Percentiles rank a stretch among this genome's conserved stretches.
Conservation (phyloP, 1,284 basidiomycete genomes). For the Papiliotrema laurentii region DNA sequence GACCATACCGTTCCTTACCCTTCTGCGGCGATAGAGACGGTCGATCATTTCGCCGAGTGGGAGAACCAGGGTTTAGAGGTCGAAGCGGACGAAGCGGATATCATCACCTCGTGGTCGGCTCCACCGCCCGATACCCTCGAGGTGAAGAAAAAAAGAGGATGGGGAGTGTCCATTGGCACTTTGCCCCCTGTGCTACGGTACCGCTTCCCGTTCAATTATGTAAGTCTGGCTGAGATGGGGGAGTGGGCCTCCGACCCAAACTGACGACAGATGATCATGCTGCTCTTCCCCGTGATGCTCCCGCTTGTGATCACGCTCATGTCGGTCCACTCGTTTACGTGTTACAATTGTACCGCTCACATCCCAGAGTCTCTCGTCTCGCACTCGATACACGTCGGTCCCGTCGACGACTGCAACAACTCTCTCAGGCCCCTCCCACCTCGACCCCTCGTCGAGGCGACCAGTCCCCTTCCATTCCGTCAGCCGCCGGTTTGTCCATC, state of each 20-base stretch:
- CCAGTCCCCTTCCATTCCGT: constrained; percentile 10
- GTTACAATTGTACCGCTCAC: background rate
- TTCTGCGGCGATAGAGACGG: constrained; percentile 65
- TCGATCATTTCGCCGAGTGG: constrained; percentile 64
- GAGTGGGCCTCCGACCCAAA: background rate
- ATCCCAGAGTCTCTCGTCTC: constrained; percentile 15
- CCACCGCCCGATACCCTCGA: constrained; percentile 34
- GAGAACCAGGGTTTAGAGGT: constrained; percentile 59
- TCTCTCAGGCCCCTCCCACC: constrained; percentile 17
- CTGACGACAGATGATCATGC: constrained; percentile 55
- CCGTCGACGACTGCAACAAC: constrained; percentile 27
- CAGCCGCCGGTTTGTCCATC: constrained; percentile 28
- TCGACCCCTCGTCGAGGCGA: constrained; percentile 1
- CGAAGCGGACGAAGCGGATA: constrained; percentile 49
- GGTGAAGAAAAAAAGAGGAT: constrained; percentile 9
- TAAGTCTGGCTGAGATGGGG: constrained; percentile 48
- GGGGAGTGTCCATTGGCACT: constrained; percentile 30
- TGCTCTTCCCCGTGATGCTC: constrained; percentile 58
- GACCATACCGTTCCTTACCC: constrained; percentile 78
- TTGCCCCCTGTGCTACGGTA: constrained; percentile 64
- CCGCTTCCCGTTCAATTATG: constrained; percentile 67
- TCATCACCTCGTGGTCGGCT: constrained; percentile 23
- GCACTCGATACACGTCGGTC: no score
- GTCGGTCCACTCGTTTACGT: constrained; percentile 9
- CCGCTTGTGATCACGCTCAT: constrained; percentile 49